These are phyloP conservation scores for Corynespora cassiicola DNA, from an alignment of 2,329 filamentous ascomycete genomes.

Conservation along the genomic window DNA sequence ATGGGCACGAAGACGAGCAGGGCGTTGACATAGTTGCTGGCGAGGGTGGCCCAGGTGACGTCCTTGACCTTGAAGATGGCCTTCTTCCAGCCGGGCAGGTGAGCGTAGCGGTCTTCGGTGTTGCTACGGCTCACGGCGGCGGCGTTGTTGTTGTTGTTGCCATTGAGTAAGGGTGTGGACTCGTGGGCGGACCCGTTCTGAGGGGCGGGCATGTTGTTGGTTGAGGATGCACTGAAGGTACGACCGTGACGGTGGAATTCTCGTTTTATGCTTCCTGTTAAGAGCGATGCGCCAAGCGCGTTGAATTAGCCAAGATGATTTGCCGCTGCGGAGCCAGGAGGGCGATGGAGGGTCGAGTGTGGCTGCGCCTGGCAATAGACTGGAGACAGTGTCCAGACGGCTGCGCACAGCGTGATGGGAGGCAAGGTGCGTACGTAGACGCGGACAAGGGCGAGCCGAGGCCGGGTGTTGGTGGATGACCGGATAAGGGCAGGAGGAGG, in stretches of 20 bases:
- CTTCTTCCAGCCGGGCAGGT: conserved; percentile 35
- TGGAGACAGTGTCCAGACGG: no score
- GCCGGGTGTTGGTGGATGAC: no score
- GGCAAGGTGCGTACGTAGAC: not conserved
- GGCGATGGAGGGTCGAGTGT: conserved; percentile 7
- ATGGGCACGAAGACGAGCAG: conserved; percentile 76
- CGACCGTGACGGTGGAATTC: conserved; percentile 40
- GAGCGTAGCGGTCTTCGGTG: conserved; percentile 12
- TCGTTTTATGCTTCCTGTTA: conserved; percentile 39
- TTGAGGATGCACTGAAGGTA: conserved; percentile 11
- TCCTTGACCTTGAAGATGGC: conserved; percentile 39
- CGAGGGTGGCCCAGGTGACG: conserved; percentile 51
- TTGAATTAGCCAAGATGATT: conserved; percentile 30
- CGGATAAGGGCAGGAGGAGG: no score
- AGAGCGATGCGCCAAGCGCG: conserved; percentile 23
- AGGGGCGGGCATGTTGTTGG: conserved; percentile 27
- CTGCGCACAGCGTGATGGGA: no score
- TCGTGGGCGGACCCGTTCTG: conserved; percentile 36
- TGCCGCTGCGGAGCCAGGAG: conserved; percentile 4
- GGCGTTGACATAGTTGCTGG: conserved; percentile 69
- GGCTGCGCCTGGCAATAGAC: conserved; percentile 26
- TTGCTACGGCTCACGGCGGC: conserved; percentile 15
- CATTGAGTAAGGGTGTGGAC: conserved; percentile 34
- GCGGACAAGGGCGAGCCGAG: no score
- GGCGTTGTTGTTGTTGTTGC: not conserved